Base-by-base conservation (phyloP, 805 yeast genomes). In the Candida caryicola region DNA sequence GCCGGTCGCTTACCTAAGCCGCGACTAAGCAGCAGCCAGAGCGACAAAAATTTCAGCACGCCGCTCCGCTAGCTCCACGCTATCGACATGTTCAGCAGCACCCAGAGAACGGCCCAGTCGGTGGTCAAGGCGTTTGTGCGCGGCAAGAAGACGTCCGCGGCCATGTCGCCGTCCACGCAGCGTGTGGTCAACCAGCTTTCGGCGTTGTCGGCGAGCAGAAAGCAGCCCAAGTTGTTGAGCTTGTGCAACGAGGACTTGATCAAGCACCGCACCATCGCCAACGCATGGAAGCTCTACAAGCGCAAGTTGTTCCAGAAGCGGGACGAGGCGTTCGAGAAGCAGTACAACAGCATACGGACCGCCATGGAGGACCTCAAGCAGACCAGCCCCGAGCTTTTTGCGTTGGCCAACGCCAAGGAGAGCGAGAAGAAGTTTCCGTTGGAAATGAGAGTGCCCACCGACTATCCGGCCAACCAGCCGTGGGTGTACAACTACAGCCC, bases 361-460 rank as follows among this genome's bases (percentile, higher is more conserved):
- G 96, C 98, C 2, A 81, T 87, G 79, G 78, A 76, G 32, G 85
- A 79, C 45, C 75, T 91, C 53, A 63, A 77, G 49, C 39, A 50
- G 3, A 54, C 74, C 6, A 71, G 69, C 43, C 78, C 81, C 0
- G 71, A 64, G 33, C 66, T 91, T 36, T 89, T 70, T 50, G 74
- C 70, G 37, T 69, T 68, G 23, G 95, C 96, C 8, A 81, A 78
- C 50, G 59, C 60, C 21, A 64, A 68, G 34, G 82, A 83, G 48
- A 60, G 60, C 31, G 71, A 71, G 36, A 75, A 76, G 49, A 69
- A 88, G 52, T 89, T 86, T 60, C 91, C 95, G 4, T 64, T 85
- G 51, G 96, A 91, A 54, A 59, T 87, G 59, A 79, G 93, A 55
- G 79, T 86, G 7, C 99, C 99, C 15, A 84, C 95, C 1, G 91